A percentile compares a stretch with the other conserved stretches of the same genome.
phyloP scores from a whole-genome alignment of 2,329 filamentous ascomycete species.

The Colletotrichum horii region DNA sequence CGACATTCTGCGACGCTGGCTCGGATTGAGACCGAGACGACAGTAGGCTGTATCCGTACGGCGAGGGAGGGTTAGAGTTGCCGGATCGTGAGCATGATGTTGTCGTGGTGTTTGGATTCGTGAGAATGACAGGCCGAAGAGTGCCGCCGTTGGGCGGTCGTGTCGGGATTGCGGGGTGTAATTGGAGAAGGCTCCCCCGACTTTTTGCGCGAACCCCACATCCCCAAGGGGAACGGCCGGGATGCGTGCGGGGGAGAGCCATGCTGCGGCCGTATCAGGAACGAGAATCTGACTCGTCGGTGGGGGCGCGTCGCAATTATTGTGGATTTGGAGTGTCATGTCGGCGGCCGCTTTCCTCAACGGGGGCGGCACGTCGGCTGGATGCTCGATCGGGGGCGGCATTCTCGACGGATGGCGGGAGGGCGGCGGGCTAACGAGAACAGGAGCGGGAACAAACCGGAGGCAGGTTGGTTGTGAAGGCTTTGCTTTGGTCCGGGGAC shows the following conservation, averaged over 20 bases:
- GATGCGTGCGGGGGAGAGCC: neutral
- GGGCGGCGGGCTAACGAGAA: neutral
- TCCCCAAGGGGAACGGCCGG: neutral
- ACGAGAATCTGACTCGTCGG: slow-evolving; percentile 7
- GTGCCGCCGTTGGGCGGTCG: neutral
- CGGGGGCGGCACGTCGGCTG: neutral
- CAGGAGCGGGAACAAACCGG: neutral
- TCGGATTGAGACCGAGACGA: neutral
- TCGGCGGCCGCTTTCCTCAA: neutral
- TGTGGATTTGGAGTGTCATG: neutral
- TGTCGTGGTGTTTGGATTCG: neutral
- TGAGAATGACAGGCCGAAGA: neutral
- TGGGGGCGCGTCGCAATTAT: neutral
- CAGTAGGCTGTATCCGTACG: neutral
- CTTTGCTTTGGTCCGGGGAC: neutral
- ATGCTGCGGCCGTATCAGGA: neutral
- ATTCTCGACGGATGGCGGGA: neutral
- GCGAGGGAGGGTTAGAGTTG: neutral
- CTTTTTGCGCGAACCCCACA: neutral
- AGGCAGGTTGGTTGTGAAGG: neutral
- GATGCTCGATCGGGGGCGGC: neutral
- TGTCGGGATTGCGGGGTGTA: neutral
- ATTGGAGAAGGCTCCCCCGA: neutral
- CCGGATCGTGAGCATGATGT: neutral
- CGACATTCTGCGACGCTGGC: neutral